Percentiles rank a stretch among this genome's conserved stretches.
Conservation (phyloP, 768 basidiomycete genomes). For the Astraeus odoratus region DNA sequence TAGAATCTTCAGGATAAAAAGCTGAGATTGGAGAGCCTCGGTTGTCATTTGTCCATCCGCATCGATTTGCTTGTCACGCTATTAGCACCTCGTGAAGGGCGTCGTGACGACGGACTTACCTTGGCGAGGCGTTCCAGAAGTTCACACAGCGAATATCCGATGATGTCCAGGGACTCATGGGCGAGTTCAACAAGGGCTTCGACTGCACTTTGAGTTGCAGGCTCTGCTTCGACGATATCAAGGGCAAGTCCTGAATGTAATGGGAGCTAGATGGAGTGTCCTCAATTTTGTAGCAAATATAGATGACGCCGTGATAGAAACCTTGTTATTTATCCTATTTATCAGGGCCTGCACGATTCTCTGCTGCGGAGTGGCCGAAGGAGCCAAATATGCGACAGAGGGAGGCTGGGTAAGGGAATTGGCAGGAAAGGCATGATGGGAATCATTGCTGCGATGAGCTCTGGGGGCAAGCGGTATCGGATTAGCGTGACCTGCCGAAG, state of each 20-base stretch:
- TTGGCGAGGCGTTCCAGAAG: conserved; percentile 72
- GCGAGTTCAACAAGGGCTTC: conserved; percentile 78
- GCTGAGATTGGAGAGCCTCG: conserved; percentile 78
- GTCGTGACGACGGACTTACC: conserved; percentile 35
- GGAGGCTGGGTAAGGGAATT: conserved; percentile 28
- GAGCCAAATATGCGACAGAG: conserved; percentile 31
- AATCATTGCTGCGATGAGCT: conserved; percentile 58
- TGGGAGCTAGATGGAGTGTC: conserved; percentile 54
- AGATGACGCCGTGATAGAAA: conserved; percentile 22
- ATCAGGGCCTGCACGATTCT: conserved; percentile 78
- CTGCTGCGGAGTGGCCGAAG: conserved; percentile 58
- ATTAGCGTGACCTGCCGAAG: conserved; percentile 39
- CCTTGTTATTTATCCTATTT: conserved; percentile 76
- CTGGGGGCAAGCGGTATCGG: conserved; percentile 35
- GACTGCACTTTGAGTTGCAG: conserved; percentile 67
- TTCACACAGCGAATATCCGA: conserved; percentile 71
- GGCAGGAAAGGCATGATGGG: conserved; percentile 36
- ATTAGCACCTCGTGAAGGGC: conserved; percentile 9
- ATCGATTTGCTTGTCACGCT: conserved; percentile 43
- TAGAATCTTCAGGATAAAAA: conserved; percentile 79
- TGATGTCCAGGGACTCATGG: conserved; percentile 69
- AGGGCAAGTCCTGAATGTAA: conserved; percentile 74
- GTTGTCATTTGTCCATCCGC: conserved; percentile 46
- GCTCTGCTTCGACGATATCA: conserved; percentile 68
- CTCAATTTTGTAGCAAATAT: neutral